A percentile compares a stretch with the other conserved stretches of the same genome.
phyloP scores from a whole-genome alignment of 176 grass and related monocot genomes.

The Oryza glumipatula region DNA sequence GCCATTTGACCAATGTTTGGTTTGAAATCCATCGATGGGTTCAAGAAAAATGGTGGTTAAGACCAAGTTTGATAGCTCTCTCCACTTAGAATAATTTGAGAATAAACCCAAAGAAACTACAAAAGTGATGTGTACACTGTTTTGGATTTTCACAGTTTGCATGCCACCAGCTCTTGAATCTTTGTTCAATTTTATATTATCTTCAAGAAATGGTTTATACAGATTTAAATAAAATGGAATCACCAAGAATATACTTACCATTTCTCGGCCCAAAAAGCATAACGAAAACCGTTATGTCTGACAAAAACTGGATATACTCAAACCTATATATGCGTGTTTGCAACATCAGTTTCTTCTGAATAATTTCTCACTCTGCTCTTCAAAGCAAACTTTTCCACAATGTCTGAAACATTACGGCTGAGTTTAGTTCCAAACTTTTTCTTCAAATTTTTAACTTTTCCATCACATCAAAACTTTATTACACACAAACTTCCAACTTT shows the following conservation, averaged over 20 bases:
- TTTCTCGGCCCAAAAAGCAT: not conserved
- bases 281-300: not conserved
- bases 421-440: too few relatives aligned
- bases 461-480: too few relatives aligned
- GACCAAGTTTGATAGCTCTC: slow-evolving; percentile 2
- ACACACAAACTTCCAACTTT: too few relatives aligned
- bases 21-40: not conserved
- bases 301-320: not conserved
- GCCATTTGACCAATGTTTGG: not conserved
- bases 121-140: not conserved
- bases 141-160: not conserved
- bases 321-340: not conserved
- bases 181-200: not conserved
- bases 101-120: not conserved
- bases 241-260: not conserved
- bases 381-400: not conserved
- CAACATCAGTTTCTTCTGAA: not conserved
- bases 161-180: not conserved
- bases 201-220: not conserved
- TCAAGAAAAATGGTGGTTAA: not conserved
- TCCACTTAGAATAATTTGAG: not conserved
- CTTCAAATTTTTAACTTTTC: too few relatives aligned
- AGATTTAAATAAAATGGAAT: not conserved
- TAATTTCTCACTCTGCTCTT: not conserved
- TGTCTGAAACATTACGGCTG: not conserved